phyloP scores from a whole-genome alignment of 2,329 filamentous ascomycete species.

The Juglanconis juglandina region DNA sequence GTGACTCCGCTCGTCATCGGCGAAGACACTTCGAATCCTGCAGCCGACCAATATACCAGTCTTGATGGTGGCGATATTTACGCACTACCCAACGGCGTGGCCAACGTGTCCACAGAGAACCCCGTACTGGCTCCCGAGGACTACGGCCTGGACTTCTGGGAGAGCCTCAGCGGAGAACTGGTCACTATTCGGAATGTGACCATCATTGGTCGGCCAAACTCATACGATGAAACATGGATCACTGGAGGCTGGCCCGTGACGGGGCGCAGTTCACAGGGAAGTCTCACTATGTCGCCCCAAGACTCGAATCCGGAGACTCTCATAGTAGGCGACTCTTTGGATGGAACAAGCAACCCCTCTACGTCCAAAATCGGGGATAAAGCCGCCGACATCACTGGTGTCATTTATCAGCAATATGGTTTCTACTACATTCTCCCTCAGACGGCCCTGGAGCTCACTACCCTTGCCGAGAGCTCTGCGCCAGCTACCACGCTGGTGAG shows the following conservation, averaged over 20 bases:
- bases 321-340: constrained; percentile 61
- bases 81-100: constrained; percentile 59
- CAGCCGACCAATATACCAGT: constrained; percentile 57
- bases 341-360: constrained; percentile 58
- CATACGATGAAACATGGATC: constrained; percentile 67
- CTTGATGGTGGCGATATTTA: constrained; percentile 66
- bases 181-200: constrained; percentile 59
- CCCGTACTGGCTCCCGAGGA: constrained; percentile 56
- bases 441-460: constrained; percentile 51
- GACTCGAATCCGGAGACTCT: constrained; percentile 71
- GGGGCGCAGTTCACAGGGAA: constrained; percentile 60
- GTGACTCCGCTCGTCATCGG: constrained; percentile 61
- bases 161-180: constrained; percentile 64
- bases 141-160: constrained; percentile 73
- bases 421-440: constrained; percentile 67
- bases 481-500: constrained; percentile 51
- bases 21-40: constrained; percentile 52
- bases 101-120: constrained; percentile 55
- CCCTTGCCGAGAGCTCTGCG: constrained; percentile 43
- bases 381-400: constrained; percentile 64
- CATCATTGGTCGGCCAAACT: constrained; percentile 59
- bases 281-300: constrained; percentile 57
- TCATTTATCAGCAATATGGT: constrained; percentile 63
- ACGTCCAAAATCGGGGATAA: constrained; percentile 62
- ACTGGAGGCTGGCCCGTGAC: constrained; percentile 62